Evolutionary conservation across 208 protist species (phyloP).

Genomic region (Baffinella frigidus): DNA sequence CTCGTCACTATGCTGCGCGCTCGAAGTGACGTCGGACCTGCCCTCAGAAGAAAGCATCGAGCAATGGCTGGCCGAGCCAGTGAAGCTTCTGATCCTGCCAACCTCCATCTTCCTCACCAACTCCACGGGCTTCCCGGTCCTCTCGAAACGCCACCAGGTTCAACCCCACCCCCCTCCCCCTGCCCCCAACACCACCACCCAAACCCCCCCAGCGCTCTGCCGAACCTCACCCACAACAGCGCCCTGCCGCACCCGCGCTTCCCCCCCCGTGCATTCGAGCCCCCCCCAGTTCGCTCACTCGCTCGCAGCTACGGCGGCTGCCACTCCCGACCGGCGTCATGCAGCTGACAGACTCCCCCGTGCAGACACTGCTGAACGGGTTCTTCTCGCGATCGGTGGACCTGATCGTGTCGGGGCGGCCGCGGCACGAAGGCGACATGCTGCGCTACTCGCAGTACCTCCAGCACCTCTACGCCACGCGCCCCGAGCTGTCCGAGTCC

Average conservation of each 20-base stretch:
- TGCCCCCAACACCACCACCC: too few species aligned
- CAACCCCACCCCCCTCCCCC: too few species aligned
- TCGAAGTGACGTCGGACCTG: slow-evolving; percentile 79
- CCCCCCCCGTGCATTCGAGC: too few species aligned
- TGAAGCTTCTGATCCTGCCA: slow-evolving; percentile 73
- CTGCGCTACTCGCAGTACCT: slow-evolving; percentile 76
- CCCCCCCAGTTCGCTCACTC: too few species aligned
- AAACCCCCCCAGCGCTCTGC: too few species aligned
- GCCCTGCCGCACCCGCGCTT: too few species aligned
- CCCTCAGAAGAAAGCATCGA: slow-evolving; percentile 66
- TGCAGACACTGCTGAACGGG: slow-evolving; percentile 64
- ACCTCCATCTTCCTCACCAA: slow-evolving; percentile 78
- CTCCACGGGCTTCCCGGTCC: slow-evolving; percentile 74
- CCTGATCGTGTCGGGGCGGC: background rate
- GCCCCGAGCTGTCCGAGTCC: slow-evolving; percentile 45
- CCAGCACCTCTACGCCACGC: background rate
- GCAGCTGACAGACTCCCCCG: too few species aligned
- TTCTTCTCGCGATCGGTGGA: slow-evolving; percentile 64
- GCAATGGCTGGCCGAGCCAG: background rate
- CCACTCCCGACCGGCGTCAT: too few species aligned
- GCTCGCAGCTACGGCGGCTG: too few species aligned
- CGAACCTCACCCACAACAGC: too few species aligned
- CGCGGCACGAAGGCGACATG: slow-evolving; percentile 56
- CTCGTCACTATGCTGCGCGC: slow-evolving; percentile 67
- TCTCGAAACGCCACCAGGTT: slow-evolving; percentile 77